Evolutionary conservation across 2,329 filamentous ascomycete species (phyloP).

Genomic region (Dactylella cylindrospora): DNA sequence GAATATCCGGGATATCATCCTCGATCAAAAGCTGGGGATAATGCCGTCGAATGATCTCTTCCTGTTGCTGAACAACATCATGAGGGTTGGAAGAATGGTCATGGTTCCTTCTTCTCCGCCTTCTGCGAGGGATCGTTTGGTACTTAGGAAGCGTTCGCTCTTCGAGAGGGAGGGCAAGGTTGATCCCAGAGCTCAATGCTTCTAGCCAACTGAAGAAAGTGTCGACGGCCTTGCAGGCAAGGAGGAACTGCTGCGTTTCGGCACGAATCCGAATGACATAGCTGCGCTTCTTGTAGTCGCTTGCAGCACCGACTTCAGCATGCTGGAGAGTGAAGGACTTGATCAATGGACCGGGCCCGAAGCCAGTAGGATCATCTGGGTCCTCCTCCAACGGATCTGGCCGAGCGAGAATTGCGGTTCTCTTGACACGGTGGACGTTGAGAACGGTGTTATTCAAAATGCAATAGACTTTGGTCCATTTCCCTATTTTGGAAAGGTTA

Average conservation of each 20-base stretch:
- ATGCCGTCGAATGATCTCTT: constrained; percentile 44
- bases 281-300: constrained; percentile 69
- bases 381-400: constrained; percentile 35
- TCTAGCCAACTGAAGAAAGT: constrained; percentile 71
- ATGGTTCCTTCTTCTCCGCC: constrained; percentile 40
- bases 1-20: constrained; percentile 14
- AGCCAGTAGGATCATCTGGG: constrained; percentile 43
- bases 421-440: constrained; percentile 65
- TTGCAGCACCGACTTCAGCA: constrained; percentile 72
- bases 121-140: constrained; percentile 61
- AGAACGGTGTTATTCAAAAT: constrained; percentile 69
- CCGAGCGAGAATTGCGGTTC: constrained; percentile 44
- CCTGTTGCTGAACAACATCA: constrained; percentile 43
- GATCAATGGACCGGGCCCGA: constrained; percentile 58
- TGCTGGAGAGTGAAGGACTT: constrained; percentile 72
- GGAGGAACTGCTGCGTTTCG: constrained; percentile 72
- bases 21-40: constrained; percentile 39
- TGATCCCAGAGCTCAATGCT: constrained; percentile 69
- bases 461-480: constrained; percentile 66
- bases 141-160: constrained; percentile 67
- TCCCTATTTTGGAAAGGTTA: constrained; percentile 52
- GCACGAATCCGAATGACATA: constrained; percentile 71
- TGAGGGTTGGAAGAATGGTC: constrained; percentile 2
- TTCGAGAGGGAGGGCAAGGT: constrained; percentile 69
- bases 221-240: constrained; percentile 66